Percentiles rank a stretch among this genome's conserved stretches.
phyloP scores from a whole-genome alignment of 768 basidiomycete genomes.

The Hemileccinum rubropunctum region DNA sequence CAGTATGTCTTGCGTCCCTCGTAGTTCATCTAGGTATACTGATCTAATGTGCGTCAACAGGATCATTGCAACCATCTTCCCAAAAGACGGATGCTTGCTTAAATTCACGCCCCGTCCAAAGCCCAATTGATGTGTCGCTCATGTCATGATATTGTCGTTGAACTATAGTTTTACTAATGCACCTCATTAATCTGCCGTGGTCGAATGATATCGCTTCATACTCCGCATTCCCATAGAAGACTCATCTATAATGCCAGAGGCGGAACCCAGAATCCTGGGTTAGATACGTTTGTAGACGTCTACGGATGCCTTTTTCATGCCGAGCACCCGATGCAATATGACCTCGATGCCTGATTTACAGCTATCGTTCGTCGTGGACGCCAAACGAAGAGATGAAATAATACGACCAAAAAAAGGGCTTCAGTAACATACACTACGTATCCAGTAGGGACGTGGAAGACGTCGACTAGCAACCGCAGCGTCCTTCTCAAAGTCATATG shows the following conservation, averaged over 20 bases:
- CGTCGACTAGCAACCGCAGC: too few relatives aligned
- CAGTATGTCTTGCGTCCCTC: constrained; percentile 51
- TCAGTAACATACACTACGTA: too few relatives aligned
- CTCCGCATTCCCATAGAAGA: not conserved
- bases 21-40: not conserved
- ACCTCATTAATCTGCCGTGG: constrained; percentile 11
- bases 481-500: too few relatives aligned
- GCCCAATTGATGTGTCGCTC: constrained; percentile 1
- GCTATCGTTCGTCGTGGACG: too few relatives aligned
- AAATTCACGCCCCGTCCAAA: constrained; percentile 64
- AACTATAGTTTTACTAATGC: constrained; percentile 14
- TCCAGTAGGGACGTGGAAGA: too few relatives aligned
- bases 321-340: too few relatives aligned
- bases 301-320: too few relatives aligned
- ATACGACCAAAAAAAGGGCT: too few relatives aligned
- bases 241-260: not conserved
- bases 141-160: not conserved
- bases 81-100: constrained; percentile 85
- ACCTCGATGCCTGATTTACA: too few relatives aligned
- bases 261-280: not conserved
- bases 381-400: too few relatives aligned
- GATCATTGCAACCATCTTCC: constrained; percentile 97
- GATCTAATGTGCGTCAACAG: constrained; percentile 34
- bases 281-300: too few relatives aligned
- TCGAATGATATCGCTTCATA: not conserved